Percentiles rank a stretch among this genome's conserved stretches.
These are phyloP conservation scores for Flaveria linearis DNA, from an alignment of 129 eudicot species.

Conservation along the genomic window DNA sequence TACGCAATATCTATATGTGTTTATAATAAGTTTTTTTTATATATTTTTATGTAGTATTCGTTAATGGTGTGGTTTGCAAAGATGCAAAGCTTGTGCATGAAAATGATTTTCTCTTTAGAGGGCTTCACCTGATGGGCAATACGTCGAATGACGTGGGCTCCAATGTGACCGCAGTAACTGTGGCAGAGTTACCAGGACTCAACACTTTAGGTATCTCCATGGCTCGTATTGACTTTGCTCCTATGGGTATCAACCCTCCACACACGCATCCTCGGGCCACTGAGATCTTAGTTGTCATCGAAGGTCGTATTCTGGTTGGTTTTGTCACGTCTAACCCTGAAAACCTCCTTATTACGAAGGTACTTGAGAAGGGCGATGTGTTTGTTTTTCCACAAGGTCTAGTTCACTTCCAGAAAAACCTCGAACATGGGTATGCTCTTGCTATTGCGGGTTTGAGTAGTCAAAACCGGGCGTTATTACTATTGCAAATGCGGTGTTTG, in stretches of 20 bases:
- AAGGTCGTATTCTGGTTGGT: slow-evolving; percentile 37
- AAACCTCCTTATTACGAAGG: slow-evolving; percentile 27
- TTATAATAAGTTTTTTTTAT: neutral
- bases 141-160: slow-evolving; percentile 39
- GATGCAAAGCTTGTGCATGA: slow-evolving; percentile 25
- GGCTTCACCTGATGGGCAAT: slow-evolving; percentile 31
- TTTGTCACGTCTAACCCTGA: slow-evolving; percentile 41
- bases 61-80: slow-evolving; percentile 39
- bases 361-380: slow-evolving; percentile 37
- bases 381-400: slow-evolving; percentile 46
- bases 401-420: slow-evolving; percentile 39
- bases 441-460: slow-evolving; percentile 44
- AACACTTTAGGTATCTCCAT: slow-evolving; percentile 46
- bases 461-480: slow-evolving; percentile 43
- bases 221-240: neutral
- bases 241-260: too few species aligned
- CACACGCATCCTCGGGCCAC: slow-evolving; percentile 24
- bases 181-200: slow-evolving; percentile 38
- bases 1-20: neutral
- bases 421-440: slow-evolving; percentile 26
- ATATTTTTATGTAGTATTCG: neutral
- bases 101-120: slow-evolving; percentile 35
- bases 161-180: slow-evolving; percentile 33
- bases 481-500: slow-evolving; percentile 31
- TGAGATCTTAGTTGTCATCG: slow-evolving; percentile 34